Percentiles rank a stretch among this genome's conserved stretches.
These are phyloP conservation scores for Cladorrhinum sp. DNA, from an alignment of 2,329 filamentous ascomycete species.

Conservation along the genomic window DNA sequence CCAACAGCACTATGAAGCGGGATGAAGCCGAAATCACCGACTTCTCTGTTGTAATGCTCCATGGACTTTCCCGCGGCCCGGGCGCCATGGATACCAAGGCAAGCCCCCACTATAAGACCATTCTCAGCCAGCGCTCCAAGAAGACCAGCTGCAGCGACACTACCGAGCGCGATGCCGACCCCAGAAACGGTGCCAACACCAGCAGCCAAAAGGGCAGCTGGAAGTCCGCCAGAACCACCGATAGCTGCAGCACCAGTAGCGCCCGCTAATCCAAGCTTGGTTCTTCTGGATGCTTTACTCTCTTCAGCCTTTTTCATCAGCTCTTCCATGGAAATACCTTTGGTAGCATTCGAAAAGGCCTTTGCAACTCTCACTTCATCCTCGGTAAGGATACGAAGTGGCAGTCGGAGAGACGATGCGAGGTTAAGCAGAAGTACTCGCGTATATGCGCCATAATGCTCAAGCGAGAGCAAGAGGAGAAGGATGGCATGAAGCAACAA, in stretches of 20 bases:
- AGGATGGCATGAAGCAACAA: conserved; percentile 70
- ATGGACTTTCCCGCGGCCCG: conserved; percentile 82
- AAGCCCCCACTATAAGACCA: conserved; percentile 71
- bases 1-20: conserved; percentile 58
- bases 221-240: conserved; percentile 71
- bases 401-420: conserved; percentile 67
- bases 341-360: conserved; percentile 71
- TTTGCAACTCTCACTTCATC: conserved; percentile 74
- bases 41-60: conserved; percentile 80
- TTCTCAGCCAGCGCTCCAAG: conserved; percentile 79
- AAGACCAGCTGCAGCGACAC: conserved; percentile 71
- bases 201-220: conserved; percentile 71
- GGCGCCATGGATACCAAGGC: conserved; percentile 90
- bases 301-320: conserved; percentile 62
- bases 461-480: conserved; percentile 69
- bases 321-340: conserved; percentile 61
- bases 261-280: conserved; percentile 60
- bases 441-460: conserved; percentile 73
- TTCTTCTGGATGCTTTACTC: conserved; percentile 61
- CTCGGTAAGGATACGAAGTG: conserved; percentile 59
- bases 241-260: conserved; percentile 60
- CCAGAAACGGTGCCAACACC: conserved; percentile 73
- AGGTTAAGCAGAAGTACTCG: conserved; percentile 68
- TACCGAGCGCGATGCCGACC: conserved; percentile 70
- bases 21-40: conserved; percentile 85